Base-by-base conservation (phyloP, 352 stramenopile species). In the Globisporangium uncinulatum region DNA sequence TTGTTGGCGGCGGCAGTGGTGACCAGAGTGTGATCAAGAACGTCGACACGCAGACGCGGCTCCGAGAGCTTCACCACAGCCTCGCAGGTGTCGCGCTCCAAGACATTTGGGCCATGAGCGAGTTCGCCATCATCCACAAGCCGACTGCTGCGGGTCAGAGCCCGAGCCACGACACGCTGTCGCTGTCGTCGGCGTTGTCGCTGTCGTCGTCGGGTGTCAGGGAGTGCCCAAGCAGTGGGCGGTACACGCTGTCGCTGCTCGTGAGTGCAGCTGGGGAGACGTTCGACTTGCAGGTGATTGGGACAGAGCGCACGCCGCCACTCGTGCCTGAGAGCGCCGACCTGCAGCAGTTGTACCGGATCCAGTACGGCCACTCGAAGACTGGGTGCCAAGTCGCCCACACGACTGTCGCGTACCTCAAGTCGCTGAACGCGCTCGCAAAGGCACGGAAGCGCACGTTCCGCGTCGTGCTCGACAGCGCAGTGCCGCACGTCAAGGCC, bases 271-370 rank as follows among this genome's bases (percentile, higher is more conserved):
- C 70, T 8, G 83, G 83, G 43, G 83, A 94, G 59, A 83, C 73
- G 51, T 89, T 89, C 43, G 79, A 94, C 65, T 68, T 94, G 67
- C 83, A 94, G 56, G 81, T 94, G 3, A 87, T 94, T 54, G 83
- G 83, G 41, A 69, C 74, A 42, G 78, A 92, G 43, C 74, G 74
- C 11, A 80, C 67, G 3, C 77, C 81, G 32, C 24, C 85, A 53
- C 57, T 39, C 34, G 34, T 83, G 31, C 63, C 90, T 46, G 73
- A 86, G 44, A 71, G 69, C n/a, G 70, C 89, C 17, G 69, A 92
- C 53, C 75, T 74, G n/a, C 78, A 77, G 46, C 55, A 71, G 43
- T 65, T 57, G 63, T 92, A 83, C 67, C 74, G 75, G 51, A 87
- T 94, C 59, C 75, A 90, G 57, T 94, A 91, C 45, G 79, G 71